These are phyloP conservation scores for Quercus parvula DNA, from an alignment of 306 rosid genomes.

Conservation along the genomic window DNA sequence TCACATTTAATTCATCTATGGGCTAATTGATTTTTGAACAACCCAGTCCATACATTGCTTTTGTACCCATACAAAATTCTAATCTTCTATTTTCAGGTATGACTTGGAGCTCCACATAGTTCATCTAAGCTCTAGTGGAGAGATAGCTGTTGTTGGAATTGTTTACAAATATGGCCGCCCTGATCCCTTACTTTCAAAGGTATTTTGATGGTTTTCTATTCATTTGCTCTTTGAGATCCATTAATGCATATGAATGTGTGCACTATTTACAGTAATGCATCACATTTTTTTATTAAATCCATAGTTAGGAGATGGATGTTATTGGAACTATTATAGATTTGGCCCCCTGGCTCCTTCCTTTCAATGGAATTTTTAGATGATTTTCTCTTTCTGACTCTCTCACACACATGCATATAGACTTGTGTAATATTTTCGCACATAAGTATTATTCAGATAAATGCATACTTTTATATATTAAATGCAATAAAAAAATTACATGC, in stretches of 20 bases:
- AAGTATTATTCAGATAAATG: background rate
- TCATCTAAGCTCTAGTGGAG: conserved; percentile 40
- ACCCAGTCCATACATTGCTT: background rate
- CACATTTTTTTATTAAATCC: background rate
- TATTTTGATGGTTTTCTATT: conserved; percentile 14
- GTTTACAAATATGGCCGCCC: conserved; percentile 55
- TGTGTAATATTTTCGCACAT: background rate
- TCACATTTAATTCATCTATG: background rate
- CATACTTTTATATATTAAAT: background rate
- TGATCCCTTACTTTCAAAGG: conserved; percentile 65
- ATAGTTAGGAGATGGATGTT: background rate
- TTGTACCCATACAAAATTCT: background rate
- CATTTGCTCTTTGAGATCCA: background rate
- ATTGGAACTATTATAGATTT: background rate
- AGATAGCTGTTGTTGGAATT: conserved; percentile 58
- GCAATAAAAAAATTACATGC: background rate
- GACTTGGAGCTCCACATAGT: conserved; percentile 58
- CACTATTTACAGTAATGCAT: background rate
- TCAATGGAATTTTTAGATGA: background rate
- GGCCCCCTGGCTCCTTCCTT: too few species aligned
- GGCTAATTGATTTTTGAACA: background rate
- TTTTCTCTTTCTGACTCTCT: background rate
- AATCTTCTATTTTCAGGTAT: conserved; percentile 37
- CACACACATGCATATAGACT: too few species aligned
- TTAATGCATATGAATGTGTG: background rate